Base-by-base conservation (phyloP, 768 basidiomycete genomes). In the Mycena metata region DNA sequence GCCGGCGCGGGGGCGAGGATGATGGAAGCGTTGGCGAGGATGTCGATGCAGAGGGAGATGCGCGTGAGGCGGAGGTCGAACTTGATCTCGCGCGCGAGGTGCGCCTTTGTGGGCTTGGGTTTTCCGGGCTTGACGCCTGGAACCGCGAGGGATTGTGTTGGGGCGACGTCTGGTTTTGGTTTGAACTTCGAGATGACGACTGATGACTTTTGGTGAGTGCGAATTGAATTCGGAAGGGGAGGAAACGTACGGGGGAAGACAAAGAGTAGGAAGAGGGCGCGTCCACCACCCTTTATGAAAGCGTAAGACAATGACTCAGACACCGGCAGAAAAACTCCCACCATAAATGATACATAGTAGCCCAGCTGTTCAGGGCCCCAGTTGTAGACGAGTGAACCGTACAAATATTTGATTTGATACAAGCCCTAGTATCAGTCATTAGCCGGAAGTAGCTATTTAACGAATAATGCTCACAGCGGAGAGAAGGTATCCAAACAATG, bases 371-470 rank as follows among this genome's bases (percentile, higher is more conserved):
- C 90, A 19, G 90, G 87, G 47, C 83, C 85, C 93, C 93, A 95
- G 55, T 81, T 82, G 70, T 91, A 94, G 11, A 88, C 79, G 73
- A 93, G 91, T 58, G 83, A 87, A 3, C 91, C 93, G 74, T 95
- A 96, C 30, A 94, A 81, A 76, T 94, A 94, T 75, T 94, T 96
- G 76, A 94, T 81, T 75, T 92, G 91, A 78, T 88, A 90, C 5
- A 95, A 71, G n/a, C 93, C 94, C 86, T 91, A 5, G 61, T 26
- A 63, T 42, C n/a, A n/a, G n/a, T 30, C 19, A 33, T 47, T 60
- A 50, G 49, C 70, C 23, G 52, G 23, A 21, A 13, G 16, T 5
- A 19, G 19, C 8, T 41, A 35, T 62, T 50, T 47, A 41, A 42
- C 39, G 16, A 3, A 56, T 51, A 2, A 23, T 23, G 43, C 90